Evolutionary conservation across 164 flowering plant genomes (phyloP).

Genomic region (Taxillus chinensis): DNA sequence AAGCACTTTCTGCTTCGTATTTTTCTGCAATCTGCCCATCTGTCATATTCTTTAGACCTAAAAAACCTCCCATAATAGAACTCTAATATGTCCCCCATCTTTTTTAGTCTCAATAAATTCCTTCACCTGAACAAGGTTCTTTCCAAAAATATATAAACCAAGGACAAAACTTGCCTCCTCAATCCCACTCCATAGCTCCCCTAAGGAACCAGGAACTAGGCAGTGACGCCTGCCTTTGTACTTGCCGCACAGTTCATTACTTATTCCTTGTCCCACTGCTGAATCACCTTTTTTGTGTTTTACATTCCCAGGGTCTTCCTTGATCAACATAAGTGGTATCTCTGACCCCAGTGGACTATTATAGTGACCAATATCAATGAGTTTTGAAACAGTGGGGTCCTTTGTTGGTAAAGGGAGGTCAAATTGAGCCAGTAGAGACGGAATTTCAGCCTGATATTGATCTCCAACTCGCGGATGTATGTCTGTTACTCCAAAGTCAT

Average conservation of each 20-base stretch:
- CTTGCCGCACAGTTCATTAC: not conserved
- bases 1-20: not conserved
- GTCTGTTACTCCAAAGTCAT: not conserved
- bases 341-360: not conserved
- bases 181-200: not conserved
- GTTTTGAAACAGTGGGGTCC: not conserved
- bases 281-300: not conserved
- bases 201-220: not conserved
- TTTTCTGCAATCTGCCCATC: constrained; percentile 2
- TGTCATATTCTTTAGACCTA: not conserved
- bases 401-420: not conserved
- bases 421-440: not conserved
- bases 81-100: not conserved
- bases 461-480: constrained; percentile 2
- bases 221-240: not conserved
- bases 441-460: constrained; percentile 1
- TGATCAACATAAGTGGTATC: not conserved
- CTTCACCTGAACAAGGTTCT: constrained; percentile 4
- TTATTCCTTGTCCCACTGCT: not conserved
- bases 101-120: not conserved
- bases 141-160: constrained; percentile 1
- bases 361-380: not conserved
- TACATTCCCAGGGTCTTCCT: not conserved
- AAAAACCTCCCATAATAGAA: constrained; percentile 4
- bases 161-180: constrained; percentile 1